Base-by-base conservation (phyloP, 257 asterid genomes). In the Voacanga thouarsii region DNA sequence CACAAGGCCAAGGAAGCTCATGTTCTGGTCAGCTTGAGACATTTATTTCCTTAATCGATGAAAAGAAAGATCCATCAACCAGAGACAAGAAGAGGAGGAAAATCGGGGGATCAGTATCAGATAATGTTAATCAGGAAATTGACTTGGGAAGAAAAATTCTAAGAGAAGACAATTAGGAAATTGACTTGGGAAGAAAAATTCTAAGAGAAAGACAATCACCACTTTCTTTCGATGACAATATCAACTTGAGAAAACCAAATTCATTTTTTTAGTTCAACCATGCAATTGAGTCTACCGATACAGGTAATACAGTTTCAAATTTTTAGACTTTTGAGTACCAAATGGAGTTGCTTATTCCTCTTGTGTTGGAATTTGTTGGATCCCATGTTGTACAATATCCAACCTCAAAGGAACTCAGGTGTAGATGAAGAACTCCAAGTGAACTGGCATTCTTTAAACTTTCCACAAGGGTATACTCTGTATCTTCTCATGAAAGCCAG, bases 31-130 rank as follows among this genome's bases (percentile, higher is more conserved):
- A 91, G 28, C 78, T 94, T 14, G 91, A 82, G 79, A 91, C 92
- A 4, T 75, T 91, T 63, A 6, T 91, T 75, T 85, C 97, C 12
- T 71, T 91, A 18, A 89, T 92, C 45, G 97, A 94, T 55, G 92
- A 91, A 85, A 92, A 91, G 72, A 84, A 84, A 61, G 97, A 89
- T 55, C 81, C 28, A 12, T 89, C 95, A 0, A 80, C 77, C 57
- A 75, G 96, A 9, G 90, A 88, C 3, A 82, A 79, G 0, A 93
- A 92, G 75, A 79, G 96, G 57, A 87, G 97, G 82, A 94, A 91
- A 87, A 72, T 89, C 0, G 94, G 91, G 59, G 74, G 69, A 67
- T 78, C 88, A 3, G n/a, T 79, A 56, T 83, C 87, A 1, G 88
- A 77, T 41, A 30, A 39, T 33, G 37, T 33, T 8, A 21, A 39